A percentile compares a stretch with the other conserved stretches of the same genome.
phyloP scores from a whole-genome alignment of 495 filamentous ascomycete species.

The Penicillium tannophilum region DNA sequence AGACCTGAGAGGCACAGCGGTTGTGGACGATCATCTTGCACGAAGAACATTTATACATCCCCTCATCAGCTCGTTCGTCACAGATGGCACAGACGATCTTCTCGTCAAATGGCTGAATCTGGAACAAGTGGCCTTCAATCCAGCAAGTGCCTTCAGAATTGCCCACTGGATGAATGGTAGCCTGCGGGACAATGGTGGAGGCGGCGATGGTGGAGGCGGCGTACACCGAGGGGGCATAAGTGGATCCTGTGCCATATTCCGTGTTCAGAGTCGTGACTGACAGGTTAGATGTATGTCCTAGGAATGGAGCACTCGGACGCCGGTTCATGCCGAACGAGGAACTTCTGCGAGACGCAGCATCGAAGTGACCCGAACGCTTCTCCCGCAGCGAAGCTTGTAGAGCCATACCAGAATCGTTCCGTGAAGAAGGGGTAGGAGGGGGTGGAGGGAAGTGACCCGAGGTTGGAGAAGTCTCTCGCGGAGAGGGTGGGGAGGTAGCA shows the following conservation, averaged over 20 bases:
- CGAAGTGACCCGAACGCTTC: conserved; percentile 94
- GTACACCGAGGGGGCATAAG: conserved; percentile 94
- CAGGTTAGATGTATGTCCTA: conserved; percentile 75
- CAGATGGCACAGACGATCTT: conserved; percentile 79
- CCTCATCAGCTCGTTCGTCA: conserved; percentile 86
- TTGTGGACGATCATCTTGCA: conserved; percentile 79
- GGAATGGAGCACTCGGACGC: conserved; percentile 82
- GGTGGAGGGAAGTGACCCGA: conserved; percentile 77
- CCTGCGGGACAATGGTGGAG: conserved; percentile 95
- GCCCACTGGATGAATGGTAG: conserved; percentile 78
- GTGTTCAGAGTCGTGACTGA: conserved; percentile 83
- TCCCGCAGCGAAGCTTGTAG: conserved; percentile 83
- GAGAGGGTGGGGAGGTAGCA: conserved; percentile 74
- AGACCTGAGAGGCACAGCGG: conserved; percentile 78
- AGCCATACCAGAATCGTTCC: conserved; percentile 87
- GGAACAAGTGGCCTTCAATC: conserved; percentile 93
- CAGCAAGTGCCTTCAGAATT: conserved; percentile 87
- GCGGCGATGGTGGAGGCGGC: conserved; percentile 96
- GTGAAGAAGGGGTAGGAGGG: conserved; percentile 73
- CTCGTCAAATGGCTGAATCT: conserved; percentile 67
- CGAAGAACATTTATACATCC: conserved; percentile 80
- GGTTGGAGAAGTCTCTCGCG: conserved; percentile 71
- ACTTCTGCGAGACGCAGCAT: conserved; percentile 78
- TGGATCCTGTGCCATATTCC: conserved; percentile 71
- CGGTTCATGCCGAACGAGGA: conserved; percentile 85